Evolutionary conservation across 2,329 filamentous ascomycete genomes (phyloP).

Genomic region (Leptodontidium sp.): DNA sequence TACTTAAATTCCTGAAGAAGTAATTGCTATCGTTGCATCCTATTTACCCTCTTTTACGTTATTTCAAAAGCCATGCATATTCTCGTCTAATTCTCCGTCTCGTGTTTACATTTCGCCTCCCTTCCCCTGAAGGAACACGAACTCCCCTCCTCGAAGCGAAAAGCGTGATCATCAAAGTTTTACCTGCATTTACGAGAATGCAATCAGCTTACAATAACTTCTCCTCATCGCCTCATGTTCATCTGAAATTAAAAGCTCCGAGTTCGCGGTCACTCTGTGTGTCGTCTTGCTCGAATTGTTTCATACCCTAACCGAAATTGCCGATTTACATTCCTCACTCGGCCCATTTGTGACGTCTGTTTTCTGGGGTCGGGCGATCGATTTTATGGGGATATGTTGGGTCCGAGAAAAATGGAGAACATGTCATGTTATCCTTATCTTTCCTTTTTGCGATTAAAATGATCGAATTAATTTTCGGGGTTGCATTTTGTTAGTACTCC

Average conservation of each 20-base stretch:
- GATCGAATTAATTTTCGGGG: too few relatives aligned
- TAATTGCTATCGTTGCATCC: background rate
- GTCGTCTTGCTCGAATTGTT: background rate
- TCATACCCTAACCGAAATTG: background rate
- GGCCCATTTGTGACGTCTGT: constrained; percentile 1
- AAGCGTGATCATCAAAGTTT: too few relatives aligned
- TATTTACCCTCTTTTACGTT: background rate
- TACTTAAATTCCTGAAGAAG: background rate
- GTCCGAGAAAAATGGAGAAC: background rate
- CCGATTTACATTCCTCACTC: constrained; percentile 1
- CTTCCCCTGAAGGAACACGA: background rate
- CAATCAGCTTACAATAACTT: background rate
- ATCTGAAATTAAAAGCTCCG: too few relatives aligned
- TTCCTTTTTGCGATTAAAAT: too few relatives aligned
- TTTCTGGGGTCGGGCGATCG: constrained; percentile 3
- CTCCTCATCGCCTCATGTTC: too few relatives aligned
- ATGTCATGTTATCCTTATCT: background rate
- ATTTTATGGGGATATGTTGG: background rate
- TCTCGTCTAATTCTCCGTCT: background rate
- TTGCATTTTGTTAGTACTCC: too few relatives aligned
- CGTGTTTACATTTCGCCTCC: constrained; percentile 9
- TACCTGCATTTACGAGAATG: background rate
- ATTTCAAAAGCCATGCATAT: background rate
- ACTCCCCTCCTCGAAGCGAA: background rate
- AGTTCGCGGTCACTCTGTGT: too few relatives aligned